Evolutionary conservation across 1,284 basidiomycete genomes (phyloP).

Genomic region (Porodaedalea pini): DNA sequence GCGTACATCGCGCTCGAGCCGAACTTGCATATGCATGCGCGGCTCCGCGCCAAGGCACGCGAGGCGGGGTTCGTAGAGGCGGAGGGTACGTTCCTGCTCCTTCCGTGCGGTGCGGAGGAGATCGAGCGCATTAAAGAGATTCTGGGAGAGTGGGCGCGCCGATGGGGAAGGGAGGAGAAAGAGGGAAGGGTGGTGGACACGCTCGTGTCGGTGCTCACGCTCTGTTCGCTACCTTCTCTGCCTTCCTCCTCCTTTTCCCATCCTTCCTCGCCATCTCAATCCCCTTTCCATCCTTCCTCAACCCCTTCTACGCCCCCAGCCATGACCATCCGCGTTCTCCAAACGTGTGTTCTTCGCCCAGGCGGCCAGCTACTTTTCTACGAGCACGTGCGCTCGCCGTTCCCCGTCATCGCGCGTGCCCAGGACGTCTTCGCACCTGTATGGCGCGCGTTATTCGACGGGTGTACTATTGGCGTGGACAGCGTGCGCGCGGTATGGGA

Average conservation of each 20-base stretch:
- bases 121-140: slow-evolving; percentile 41
- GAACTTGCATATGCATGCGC: slow-evolving; percentile 56
- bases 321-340: slow-evolving; percentile 40
- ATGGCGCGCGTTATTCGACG: slow-evolving; percentile 54
- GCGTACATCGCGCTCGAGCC: slow-evolving; percentile 70
- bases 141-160: slow-evolving; percentile 30
- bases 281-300: neutral
- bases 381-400: slow-evolving; percentile 58
- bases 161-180: slow-evolving; percentile 25
- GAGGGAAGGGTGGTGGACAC: slow-evolving; percentile 42
- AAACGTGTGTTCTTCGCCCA: slow-evolving; percentile 47
- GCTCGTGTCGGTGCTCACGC: slow-evolving; percentile 52
- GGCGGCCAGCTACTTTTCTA: slow-evolving; percentile 59
- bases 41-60: slow-evolving; percentile 46
- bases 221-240: slow-evolving; percentile 51
- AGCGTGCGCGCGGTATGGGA: slow-evolving; percentile 13
- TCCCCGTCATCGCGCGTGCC: slow-evolving; percentile 56
- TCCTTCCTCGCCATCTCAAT: neutral
- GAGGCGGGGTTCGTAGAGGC: slow-evolving; percentile 51
- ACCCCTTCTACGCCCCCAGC: slow-evolving; percentile 32
- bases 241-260: neutral
- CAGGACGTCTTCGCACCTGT: slow-evolving; percentile 66
- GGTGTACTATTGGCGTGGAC: slow-evolving; percentile 38
- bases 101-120: slow-evolving; percentile 59
- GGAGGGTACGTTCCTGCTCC: slow-evolving; percentile 38